Percentiles rank a stretch among this genome's conserved stretches.
These are phyloP conservation scores for Zalaria obscura DNA, from an alignment of 2,329 filamentous ascomycete species.

Conservation along the genomic window DNA sequence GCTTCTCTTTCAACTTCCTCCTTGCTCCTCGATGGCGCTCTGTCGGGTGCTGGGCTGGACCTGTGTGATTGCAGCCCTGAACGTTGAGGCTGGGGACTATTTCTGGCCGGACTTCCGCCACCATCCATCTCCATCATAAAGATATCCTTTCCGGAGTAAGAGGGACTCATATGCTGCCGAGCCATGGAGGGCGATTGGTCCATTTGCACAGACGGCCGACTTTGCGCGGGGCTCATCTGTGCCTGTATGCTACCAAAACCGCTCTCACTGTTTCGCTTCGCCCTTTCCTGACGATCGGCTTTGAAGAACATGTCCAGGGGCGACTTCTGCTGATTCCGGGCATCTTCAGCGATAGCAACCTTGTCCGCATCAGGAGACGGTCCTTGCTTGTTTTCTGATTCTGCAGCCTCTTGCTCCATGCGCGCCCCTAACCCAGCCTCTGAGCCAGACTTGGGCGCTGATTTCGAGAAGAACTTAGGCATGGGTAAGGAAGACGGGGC, in stretches of 20 bases:
- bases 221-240: constrained; percentile 21
- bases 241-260: constrained; percentile 36
- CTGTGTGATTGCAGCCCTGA: constrained; percentile 13
- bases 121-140: constrained; percentile 58
- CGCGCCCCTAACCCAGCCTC: constrained; percentile 28
- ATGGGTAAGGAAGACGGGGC: constrained; percentile 81
- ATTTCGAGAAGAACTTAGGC: constrained; percentile 73
- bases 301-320: constrained; percentile 85
- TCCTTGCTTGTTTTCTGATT: constrained; percentile 12
- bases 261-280: constrained; percentile 42
- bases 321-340: constrained; percentile 41
- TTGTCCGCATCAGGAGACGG: constrained; percentile 3
- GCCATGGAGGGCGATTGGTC: neutral
- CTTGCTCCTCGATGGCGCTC: neutral
- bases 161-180: constrained; percentile 8
- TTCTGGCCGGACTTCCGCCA: constrained; percentile 18
- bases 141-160: constrained; percentile 20
- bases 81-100: constrained; percentile 10
- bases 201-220: constrained; percentile 9
- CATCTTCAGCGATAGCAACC: neutral
- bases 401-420: constrained; percentile 23
- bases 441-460: constrained; percentile 50
- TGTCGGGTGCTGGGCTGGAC: constrained; percentile 21
- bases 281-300: constrained; percentile 67
- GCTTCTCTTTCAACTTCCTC: constrained; percentile 36